Evolutionary conservation across 2,329 filamentous ascomycete species (phyloP).

Genomic region (Ilyonectria destructans): DNA sequence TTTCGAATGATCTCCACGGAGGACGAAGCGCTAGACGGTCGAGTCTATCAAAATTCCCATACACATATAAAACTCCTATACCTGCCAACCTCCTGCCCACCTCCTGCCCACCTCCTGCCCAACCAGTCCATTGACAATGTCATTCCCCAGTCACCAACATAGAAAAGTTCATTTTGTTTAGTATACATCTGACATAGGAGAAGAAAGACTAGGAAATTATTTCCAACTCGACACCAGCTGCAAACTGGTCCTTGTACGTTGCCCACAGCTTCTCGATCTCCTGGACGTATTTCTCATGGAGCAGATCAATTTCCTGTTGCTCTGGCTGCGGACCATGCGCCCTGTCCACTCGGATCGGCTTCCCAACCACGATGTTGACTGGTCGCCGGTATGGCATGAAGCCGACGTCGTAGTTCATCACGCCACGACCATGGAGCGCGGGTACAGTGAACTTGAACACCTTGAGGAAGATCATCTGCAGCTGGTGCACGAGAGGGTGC

Average conservation of each 20-base stretch:
- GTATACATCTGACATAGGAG: not conserved
- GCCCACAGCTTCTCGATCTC: slow-evolving; percentile 84
- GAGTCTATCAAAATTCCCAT: not conserved
- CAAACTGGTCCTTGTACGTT: slow-evolving; percentile 84
- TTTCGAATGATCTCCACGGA: not conserved
- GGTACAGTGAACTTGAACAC: slow-evolving; percentile 94
- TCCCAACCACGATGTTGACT: slow-evolving; percentile 91
- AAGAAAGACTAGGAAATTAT: slow-evolving; percentile 69
- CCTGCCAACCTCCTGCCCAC: not conserved
- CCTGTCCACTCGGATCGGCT: slow-evolving; percentile 81
- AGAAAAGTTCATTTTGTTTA: not conserved
- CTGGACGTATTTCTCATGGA: slow-evolving; percentile 84
- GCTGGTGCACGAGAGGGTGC: slow-evolving; percentile 84
- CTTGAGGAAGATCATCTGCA: slow-evolving; percentile 89
- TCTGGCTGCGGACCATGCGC: slow-evolving; percentile 74
- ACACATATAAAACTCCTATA: not conserved
- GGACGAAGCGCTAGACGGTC: not conserved
- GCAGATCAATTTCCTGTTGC: slow-evolving; percentile 82
- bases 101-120: not conserved
- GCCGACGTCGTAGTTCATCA: slow-evolving; percentile 98
- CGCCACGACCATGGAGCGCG: slow-evolving; percentile 88
- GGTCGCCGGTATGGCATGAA: slow-evolving; percentile 93
- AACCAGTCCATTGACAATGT: not conserved
- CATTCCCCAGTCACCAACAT: slow-evolving; percentile 13
- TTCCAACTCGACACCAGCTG: slow-evolving; percentile 76